A percentile compares a stretch with the other conserved stretches of the same genome.
These are phyloP conservation scores for Lactarius psammicola DNA, from an alignment of 768 basidiomycete genomes.

Conservation along the genomic window DNA sequence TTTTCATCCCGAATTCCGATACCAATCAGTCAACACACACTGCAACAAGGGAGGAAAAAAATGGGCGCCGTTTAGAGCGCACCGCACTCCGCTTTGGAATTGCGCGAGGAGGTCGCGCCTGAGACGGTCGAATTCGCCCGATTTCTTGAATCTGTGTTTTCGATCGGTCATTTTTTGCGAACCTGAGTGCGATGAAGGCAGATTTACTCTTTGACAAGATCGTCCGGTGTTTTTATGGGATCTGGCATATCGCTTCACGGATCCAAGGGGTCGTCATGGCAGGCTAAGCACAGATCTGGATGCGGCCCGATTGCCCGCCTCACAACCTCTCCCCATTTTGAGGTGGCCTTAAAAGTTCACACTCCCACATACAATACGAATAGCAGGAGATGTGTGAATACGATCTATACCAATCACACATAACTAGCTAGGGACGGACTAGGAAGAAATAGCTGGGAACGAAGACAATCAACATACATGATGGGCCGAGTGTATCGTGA, in stretches of 20 bases:
- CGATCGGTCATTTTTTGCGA: background rate
- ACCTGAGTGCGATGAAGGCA: background rate
- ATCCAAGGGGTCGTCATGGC: too few species aligned
- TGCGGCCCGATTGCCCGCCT: background rate
- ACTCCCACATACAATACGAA: background rate
- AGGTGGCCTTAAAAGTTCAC: background rate
- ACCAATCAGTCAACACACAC: background rate
- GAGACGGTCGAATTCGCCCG: constrained; percentile 71
- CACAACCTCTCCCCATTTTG: background rate
- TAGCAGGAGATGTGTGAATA: background rate
- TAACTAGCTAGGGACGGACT: constrained; percentile 24
- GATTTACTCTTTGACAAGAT: constrained; percentile 23
- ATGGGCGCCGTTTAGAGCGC: background rate
- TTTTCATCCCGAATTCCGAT: background rate
- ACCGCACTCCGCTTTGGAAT: constrained; percentile 57
- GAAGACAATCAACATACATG: constrained; percentile 13
- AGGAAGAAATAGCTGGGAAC: constrained; percentile 13
- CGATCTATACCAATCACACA: constrained; percentile 21
- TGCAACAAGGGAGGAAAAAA: background rate
- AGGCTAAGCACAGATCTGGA: background rate
- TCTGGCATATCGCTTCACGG: constrained; percentile 21
- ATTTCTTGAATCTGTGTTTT: constrained; percentile 63
- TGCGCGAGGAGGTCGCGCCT: constrained; percentile 58
- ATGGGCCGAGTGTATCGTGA: constrained; percentile 8
- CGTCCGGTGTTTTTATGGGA: constrained; percentile 26